A percentile compares a stretch with the other conserved stretches of the same genome.
Evolutionary conservation across 2,329 filamentous ascomycete genomes (phyloP).

Genomic region (Aureobasidium leucospermi): DNA sequence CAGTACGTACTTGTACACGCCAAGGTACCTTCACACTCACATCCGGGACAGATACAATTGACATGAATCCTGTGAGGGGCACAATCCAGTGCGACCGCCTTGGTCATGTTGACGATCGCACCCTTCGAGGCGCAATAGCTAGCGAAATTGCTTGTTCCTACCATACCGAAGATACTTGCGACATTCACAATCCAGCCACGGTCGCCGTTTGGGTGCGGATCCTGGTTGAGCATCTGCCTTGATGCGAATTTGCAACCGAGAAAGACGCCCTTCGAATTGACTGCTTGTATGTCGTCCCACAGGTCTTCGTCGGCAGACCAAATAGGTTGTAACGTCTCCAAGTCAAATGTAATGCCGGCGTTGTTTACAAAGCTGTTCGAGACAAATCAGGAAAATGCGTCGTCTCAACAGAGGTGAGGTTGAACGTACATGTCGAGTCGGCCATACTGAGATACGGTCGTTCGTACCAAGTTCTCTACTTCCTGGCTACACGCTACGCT

Average conservation of each 20-base stretch:
- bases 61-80: constrained; percentile 34
- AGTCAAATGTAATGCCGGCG: constrained; percentile 30
- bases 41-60: constrained; percentile 38
- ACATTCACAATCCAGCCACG: constrained; percentile 35
- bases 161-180: constrained; percentile 29
- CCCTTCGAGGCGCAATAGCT: constrained; percentile 43
- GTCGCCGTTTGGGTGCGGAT: constrained; percentile 23
- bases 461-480: neutral
- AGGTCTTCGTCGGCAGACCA: constrained; percentile 26
- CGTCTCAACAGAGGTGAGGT: neutral
- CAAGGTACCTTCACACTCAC: constrained; percentile 20
- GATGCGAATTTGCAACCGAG: constrained; percentile 33
- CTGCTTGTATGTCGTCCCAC: constrained; percentile 30
- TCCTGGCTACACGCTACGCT: constrained; percentile 8
- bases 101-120: constrained; percentile 40
- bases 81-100: constrained; percentile 39
- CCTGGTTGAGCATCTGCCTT: constrained; percentile 31
- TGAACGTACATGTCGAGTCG: constrained; percentile 13
- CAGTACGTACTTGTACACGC: neutral
- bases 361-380: constrained; percentile 27
- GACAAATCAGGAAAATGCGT: neutral
- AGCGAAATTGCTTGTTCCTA: constrained; percentile 24
- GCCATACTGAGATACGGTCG: constrained; percentile 8
- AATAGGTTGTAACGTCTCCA: constrained; percentile 9
- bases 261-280: constrained; percentile 34